Evolutionary conservation across 805 yeast genomes (phyloP), one percentile per base, ranked within the genome.

Genomic region (Ogataea haglerorum): DNA sequence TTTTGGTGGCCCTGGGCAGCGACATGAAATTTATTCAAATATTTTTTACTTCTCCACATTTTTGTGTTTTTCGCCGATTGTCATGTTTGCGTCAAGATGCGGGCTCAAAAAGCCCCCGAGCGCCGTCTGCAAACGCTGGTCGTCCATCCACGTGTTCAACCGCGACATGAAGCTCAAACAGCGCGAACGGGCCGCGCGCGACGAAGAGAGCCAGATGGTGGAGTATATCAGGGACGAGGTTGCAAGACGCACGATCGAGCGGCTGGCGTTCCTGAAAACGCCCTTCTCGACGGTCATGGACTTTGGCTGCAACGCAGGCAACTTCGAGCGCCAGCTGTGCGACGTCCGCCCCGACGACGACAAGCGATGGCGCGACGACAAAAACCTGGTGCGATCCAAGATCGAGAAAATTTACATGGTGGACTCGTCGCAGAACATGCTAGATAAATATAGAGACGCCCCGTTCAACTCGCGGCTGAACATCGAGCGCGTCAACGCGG

Each of bases 181-280:
- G 51, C 63, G 86, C 32, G 67, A 75, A 17, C 49, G 71, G 33
- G 76, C 84, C 0, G 76, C 80, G 0, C 32, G 40, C 5, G 60
- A 73, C 17, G 60, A 64, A 14, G 75, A 73, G 3, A 65, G 65
- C 8, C 71, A 81, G 12, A 68, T 74, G 47, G 85, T 75, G 9
- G 95, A 87, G 49, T 87, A 85, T 53, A 62, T 87, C 18, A 69
- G 89, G 30, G 80, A 82, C 53, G 93, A 85, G 56, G 77, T 85
- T 6, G 89, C 93, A 1, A 55, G 69, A 17, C 73, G 85, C 38
- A 80, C 89, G 8, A 76, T 85, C 18, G 95, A 86, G 47, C 69
- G 95, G 48, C 61, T 87, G 38, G 80, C 88, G 2, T 82, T 85
- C 58, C 74, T 87, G 35, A 78, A 83, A 33, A 68, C 89, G 35